Base-by-base conservation (phyloP, 345 rosid species). In the Ceriops tagal region DNA sequence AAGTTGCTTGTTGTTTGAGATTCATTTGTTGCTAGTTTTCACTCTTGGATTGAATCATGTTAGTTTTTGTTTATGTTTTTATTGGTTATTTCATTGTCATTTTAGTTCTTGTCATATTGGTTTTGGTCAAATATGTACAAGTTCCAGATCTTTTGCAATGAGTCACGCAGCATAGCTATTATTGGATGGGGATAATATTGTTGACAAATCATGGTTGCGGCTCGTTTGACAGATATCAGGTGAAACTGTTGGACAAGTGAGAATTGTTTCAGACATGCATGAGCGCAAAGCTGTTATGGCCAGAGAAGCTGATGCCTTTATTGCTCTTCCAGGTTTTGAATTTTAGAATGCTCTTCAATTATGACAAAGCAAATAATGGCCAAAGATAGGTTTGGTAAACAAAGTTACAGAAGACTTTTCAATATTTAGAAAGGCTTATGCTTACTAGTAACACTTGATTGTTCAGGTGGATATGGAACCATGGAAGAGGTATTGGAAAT, bases 271-370 rank as follows among this genome's bases (percentile, higher is more conserved):
- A 63, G 97, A 93, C 79, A 93, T 93, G 98, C 98, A 93, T 49
- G 97, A 93, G 77, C 82, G 98, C 6, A 93, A 93, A 75, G 97
- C 98, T 81, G 87, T 78, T 72, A 93, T 93, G 98, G 98, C 98
- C n/a, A 79, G 74, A 74, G 98, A 93, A 83, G 83, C 97, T 46
- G 97, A 93, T 39, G 98, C 92, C 55, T 93, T 93, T 73, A 83
- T 93, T 72, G 98, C 98, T 61, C 97, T 93, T 74, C 96, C 98
- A 52, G 98, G 98, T 89, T 81, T 70, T 31, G 16, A 61, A 61
- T 71, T 65, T 61, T n/a, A 21, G 21, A 32, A 35, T 71, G 65
- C 8, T n/a, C 27, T 60, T 16, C 10, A 26, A 57, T 37, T 30
- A 58, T 72, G 13, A 27, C 31, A 62, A n/a, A 1, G 56, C 65